Base-by-base conservation (phyloP, 1,284 basidiomycete species). In the Apiotrichum porosum region DNA sequence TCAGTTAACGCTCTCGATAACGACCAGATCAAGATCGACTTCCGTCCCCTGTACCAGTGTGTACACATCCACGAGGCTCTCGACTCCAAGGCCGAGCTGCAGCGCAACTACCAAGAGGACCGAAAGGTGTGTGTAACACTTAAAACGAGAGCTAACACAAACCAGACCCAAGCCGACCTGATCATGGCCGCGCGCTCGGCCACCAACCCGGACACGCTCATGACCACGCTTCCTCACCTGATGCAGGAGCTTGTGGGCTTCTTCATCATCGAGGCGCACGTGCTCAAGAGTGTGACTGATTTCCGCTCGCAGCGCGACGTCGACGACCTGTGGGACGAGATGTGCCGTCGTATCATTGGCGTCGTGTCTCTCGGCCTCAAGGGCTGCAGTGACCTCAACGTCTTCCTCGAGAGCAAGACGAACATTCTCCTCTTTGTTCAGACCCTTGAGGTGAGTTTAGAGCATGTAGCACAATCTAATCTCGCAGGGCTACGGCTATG, bases 241-340 rank as follows among this genome's bases (percentile, higher is more conserved):
- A 85, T 88, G 33, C 85, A 97, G 71, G 89, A 97, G 72, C 89
- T 97, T 53, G 87, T 93, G n/a, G 95, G 95, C 0, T 99, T 97
- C 75, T 98, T 99, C 76, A 90, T 98, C 51, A 86, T 98, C 56
- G 95, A 99, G 72, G 84, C 83, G 6, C 86, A 97, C 65, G 93
- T 99, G 0, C 79, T 97, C 6, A 82, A 85, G 58, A 91, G 90
- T 0, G 90, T 91, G 6, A 73, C 74, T 4, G 68, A 73, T 18
- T 98, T 98, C 75, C 82, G 95, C 13, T 88, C 87, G 14, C 83
- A 87, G 61, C 79, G 83, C 30, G 92, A 98, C 57, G 86, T 98
- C 1, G 93, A 98, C 59, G 91, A 95, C 58, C 80, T 99, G 6
- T 99, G 95, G 94, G 89, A 97, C 56, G 84, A 83, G 21, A 82